Conservation (phyloP, 768 basidiomycete species). For the Scleroderma bovista region DNA sequence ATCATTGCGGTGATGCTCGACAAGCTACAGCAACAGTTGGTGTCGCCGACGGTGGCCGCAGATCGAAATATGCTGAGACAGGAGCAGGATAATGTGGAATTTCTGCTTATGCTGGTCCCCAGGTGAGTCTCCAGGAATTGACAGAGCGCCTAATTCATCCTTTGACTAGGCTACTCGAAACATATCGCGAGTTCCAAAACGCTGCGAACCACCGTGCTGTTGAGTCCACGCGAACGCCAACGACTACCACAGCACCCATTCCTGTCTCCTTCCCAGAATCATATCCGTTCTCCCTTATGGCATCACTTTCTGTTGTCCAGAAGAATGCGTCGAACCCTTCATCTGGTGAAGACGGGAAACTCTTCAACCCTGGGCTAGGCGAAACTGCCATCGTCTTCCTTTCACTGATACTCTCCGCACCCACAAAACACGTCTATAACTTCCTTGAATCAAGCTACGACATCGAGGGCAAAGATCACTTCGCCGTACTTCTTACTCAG, state of each 20-base stretch:
- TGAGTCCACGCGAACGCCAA: slow-evolving; percentile 56
- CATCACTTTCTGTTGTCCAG: slow-evolving; percentile 54
- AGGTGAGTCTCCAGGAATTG: slow-evolving; percentile 43
- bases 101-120: slow-evolving; percentile 74
- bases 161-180: slow-evolving; percentile 65
- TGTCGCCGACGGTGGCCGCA: slow-evolving; percentile 54
- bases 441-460: slow-evolving; percentile 80
- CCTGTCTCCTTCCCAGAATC: slow-evolving; percentile 91
- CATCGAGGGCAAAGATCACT: slow-evolving; percentile 83
- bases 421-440: slow-evolving; percentile 67
- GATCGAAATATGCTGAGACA: slow-evolving; percentile 61
- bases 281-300: slow-evolving; percentile 83
- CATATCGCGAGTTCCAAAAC: slow-evolving; percentile 79
- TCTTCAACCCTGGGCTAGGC: slow-evolving; percentile 73
- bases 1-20: slow-evolving; percentile 88
- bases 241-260: slow-evolving; percentile 48
- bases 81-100: slow-evolving; percentile 92
- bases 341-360: slow-evolving; percentile 40
- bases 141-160: slow-evolving; percentile 2
- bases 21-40: slow-evolving; percentile 76
- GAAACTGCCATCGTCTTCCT: slow-evolving; percentile 85
- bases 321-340: slow-evolving; percentile 37
- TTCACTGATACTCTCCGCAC: slow-evolving; percentile 74
- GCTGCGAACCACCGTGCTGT: slow-evolving; percentile 63
- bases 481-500: slow-evolving; percentile 61